These are phyloP conservation scores for Populus davidiana DNA, from an alignment of 345 rosid species.

Conservation along the genomic window DNA sequence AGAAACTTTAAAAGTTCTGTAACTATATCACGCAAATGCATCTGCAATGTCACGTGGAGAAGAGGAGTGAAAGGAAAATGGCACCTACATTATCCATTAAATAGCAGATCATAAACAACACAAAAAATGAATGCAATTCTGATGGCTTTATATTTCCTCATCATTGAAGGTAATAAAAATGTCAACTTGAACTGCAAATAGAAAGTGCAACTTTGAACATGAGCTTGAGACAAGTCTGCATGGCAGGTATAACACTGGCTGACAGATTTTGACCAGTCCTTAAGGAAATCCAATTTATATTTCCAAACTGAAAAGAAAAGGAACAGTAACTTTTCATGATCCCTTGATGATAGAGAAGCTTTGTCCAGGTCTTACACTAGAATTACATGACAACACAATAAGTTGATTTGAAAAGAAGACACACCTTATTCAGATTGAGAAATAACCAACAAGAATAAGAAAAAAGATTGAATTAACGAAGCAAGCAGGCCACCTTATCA, in stretches of 20 bases:
- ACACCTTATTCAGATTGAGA: slow-evolving; percentile 6
- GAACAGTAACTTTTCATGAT: neutral
- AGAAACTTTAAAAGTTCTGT: neutral
- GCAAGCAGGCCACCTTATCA: neutral
- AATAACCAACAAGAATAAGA: neutral
- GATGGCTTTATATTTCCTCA: neutral
- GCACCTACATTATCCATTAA: neutral
- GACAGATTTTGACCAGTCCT: neutral
- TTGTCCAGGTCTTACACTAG: neutral
- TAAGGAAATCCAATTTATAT: too few relatives aligned
- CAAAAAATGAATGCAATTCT: neutral
- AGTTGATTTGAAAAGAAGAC: slow-evolving; percentile 2
- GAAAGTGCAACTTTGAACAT: neutral
- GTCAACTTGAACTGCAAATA: neutral
- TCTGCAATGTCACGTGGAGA: neutral
- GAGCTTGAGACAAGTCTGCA: neutral
- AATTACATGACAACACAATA: neutral
- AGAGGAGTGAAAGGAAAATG: neutral
- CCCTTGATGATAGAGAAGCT: neutral
- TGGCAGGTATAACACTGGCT: neutral
- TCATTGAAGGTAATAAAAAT: neutral
- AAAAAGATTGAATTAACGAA: neutral
- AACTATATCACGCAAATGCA: neutral
- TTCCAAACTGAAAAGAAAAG: neutral
- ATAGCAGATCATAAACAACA: neutral